These are phyloP conservation scores for Diplosphaera chodatii DNA, from an alignment of 139 green algal species.

Conservation along the genomic window DNA sequence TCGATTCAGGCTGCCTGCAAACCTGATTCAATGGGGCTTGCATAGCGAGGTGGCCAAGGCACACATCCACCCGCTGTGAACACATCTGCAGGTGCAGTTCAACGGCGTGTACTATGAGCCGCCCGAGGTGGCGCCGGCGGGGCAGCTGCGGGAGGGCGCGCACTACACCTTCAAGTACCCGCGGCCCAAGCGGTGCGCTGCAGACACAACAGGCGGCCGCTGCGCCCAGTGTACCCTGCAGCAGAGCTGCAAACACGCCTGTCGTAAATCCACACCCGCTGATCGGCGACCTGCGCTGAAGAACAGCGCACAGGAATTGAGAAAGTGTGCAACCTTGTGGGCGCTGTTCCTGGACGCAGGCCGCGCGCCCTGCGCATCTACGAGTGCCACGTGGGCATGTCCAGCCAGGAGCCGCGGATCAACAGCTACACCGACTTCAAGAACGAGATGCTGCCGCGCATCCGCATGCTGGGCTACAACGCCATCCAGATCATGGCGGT, in stretches of 20 bases:
- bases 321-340: too few relatives aligned
- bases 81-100: slow-evolving; percentile 74
- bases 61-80: too few relatives aligned
- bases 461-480: slow-evolving; percentile 94
- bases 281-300: too few relatives aligned
- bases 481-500: slow-evolving; percentile 99
- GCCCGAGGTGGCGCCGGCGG: slow-evolving; percentile 25
- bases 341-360: slow-evolving; percentile 13
- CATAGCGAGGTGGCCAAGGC: too few relatives aligned
- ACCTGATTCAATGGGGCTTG: too few relatives aligned
- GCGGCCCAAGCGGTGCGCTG: slow-evolving; percentile 61
- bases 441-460: slow-evolving; percentile 87
- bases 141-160: slow-evolving; percentile 51
- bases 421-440: slow-evolving; percentile 95
- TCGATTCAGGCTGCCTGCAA: too few relatives aligned
- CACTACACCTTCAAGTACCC: slow-evolving; percentile 92
- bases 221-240: too few relatives aligned
- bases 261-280: too few relatives aligned
- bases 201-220: too few relatives aligned
- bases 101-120: slow-evolving; percentile 86
- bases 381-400: slow-evolving; percentile 97
- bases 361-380: slow-evolving; percentile 88
- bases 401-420: slow-evolving; percentile 62
- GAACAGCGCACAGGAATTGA: too few relatives aligned
- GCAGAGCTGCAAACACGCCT: too few relatives aligned